A percentile compares a stretch with the other conserved stretches of the same genome.
Evolutionary conservation across 805 yeast species (phyloP).

Genomic region (Yarrowia osloensis): DNA sequence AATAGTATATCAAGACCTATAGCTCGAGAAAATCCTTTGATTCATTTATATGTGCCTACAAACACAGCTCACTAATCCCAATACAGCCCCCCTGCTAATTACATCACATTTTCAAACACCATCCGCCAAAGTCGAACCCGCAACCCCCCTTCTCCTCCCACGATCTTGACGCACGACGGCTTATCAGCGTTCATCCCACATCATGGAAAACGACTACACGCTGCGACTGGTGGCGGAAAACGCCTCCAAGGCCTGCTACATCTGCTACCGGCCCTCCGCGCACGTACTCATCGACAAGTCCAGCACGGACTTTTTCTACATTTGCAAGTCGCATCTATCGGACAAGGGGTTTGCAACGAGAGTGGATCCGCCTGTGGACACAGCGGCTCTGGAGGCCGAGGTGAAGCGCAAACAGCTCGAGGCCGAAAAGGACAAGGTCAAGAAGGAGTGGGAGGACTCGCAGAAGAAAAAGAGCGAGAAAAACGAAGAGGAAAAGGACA

Average conservation of each 20-base stretch:
- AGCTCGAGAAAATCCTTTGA: too few species aligned
- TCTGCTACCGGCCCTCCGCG: conserved; percentile 57
- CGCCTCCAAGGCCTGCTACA: conserved; percentile 50
- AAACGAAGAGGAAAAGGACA: conserved; percentile 7
- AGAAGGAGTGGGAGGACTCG: conserved; percentile 41
- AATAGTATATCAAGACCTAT: too few species aligned
- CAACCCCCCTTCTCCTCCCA: background rate
- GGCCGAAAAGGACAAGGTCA: conserved; percentile 42
- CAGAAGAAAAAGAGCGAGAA: conserved; percentile 34
- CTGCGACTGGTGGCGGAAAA: conserved; percentile 50
- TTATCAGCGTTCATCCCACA: background rate
- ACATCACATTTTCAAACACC: background rate
- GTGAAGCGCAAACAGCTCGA: conserved; percentile 36
- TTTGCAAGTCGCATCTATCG: conserved; percentile 52
- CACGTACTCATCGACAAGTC: conserved; percentile 51
- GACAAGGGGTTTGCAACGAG: conserved; percentile 54
- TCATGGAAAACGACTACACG: conserved; percentile 47
- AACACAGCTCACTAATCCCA: too few species aligned
- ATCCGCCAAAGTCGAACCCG: background rate
- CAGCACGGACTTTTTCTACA: conserved; percentile 52
- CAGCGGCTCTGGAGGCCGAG: conserved; percentile 35
- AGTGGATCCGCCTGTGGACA: conserved; percentile 43
- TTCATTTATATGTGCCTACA: too few species aligned
- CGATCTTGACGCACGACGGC: background rate
- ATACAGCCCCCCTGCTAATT: too few species aligned